Conservation (phyloP, 2,329 filamentous ascomycete genomes). For the Penicillium sp. region DNA sequence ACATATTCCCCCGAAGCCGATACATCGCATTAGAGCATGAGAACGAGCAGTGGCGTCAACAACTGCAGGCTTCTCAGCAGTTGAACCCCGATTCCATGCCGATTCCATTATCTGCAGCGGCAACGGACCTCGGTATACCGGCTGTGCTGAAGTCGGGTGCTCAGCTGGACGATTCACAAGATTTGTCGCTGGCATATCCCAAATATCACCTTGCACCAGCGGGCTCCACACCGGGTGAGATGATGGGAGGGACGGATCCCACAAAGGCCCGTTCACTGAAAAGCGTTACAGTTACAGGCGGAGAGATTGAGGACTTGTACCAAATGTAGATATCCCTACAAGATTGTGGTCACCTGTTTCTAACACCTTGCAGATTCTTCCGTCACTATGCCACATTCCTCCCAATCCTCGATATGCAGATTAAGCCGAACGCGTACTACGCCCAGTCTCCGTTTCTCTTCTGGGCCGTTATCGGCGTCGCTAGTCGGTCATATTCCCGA, state of each 20-base stretch:
- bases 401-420: constrained; percentile 44
- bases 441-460: constrained; percentile 77
- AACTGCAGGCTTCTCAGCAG: constrained; percentile 30
- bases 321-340: constrained; percentile 26
- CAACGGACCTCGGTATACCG: constrained; percentile 32
- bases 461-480: constrained; percentile 62
- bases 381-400: constrained; percentile 39
- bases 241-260: constrained; percentile 12
- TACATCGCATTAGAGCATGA: constrained; percentile 41
- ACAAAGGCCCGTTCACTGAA: constrained; percentile 34
- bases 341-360: neutral
- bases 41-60: constrained; percentile 37
- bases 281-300: constrained; percentile 28
- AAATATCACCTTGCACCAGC: constrained; percentile 22
- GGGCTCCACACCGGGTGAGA: constrained; percentile 12
- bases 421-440: constrained; percentile 70
- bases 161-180: constrained; percentile 3
- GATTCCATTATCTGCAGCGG: constrained; percentile 30
- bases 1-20: constrained; percentile 24
- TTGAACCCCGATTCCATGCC: constrained; percentile 22
- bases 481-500: constrained; percentile 36
- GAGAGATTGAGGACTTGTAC: constrained; percentile 42
- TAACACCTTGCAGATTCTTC: constrained; percentile 34
- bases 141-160: constrained; percentile 7
- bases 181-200: constrained; percentile 18